A percentile compares a stretch with the other conserved stretches of the same genome.
Evolutionary conservation across 768 basidiomycete species (phyloP).

Genomic region (Neoboletus subvelutipes): DNA sequence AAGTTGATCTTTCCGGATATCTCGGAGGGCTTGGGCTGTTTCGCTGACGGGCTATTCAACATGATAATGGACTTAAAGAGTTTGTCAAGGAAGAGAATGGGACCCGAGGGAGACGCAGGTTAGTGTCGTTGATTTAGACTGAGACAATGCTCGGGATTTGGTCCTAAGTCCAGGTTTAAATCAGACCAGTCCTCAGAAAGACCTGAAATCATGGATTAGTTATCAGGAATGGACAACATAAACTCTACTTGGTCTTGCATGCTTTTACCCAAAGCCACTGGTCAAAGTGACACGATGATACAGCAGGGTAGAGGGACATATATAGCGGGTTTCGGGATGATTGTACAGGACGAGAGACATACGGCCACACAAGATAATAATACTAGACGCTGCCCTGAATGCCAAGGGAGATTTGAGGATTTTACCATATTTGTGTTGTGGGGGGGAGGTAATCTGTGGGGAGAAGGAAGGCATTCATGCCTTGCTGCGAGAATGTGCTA

Average conservation of each 20-base stretch:
- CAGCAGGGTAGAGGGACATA: conserved; percentile 11
- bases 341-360: conserved; percentile 26
- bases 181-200: conserved; percentile 7
- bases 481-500: conserved; percentile 70
- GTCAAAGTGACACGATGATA: conserved; percentile 9
- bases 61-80: conserved; percentile 8
- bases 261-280: not conserved
- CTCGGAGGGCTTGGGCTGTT: conserved; percentile 7
- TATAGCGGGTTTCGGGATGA: conserved; percentile 17
- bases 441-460: conserved; percentile 72
- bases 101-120: not conserved
- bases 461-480: conserved; percentile 83
- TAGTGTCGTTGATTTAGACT: not conserved
- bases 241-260: conserved; percentile 7
- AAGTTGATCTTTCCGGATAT: not conserved
- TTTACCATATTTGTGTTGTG: conserved; percentile 74
- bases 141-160: not conserved
- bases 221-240: not conserved
- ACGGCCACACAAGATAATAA: conserved; percentile 18
- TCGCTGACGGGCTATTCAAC: conserved; percentile 8
- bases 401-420: not conserved
- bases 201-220: conserved; percentile 7
- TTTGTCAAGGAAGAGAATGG: not conserved
- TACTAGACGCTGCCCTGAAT: conserved; percentile 13
- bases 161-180: conserved; percentile 14